Base-by-base conservation (phyloP, 1,284 basidiomycete species). In the Farysia itapuensis region DNA sequence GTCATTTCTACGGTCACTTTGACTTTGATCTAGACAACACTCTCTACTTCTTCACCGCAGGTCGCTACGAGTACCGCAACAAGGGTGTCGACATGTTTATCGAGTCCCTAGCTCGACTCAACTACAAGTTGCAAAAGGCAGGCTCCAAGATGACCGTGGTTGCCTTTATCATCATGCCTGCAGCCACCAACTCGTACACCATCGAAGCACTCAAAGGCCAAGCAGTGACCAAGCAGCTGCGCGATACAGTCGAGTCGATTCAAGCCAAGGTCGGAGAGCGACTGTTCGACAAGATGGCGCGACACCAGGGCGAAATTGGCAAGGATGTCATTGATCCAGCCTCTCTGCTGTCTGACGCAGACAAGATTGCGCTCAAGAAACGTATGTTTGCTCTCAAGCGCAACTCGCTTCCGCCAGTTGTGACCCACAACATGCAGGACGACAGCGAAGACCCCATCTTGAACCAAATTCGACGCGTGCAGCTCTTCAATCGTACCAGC, bases 81-180 rank as follows among this genome's bases (percentile, higher is more conserved):
- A 98, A 98, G 82, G 94, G 94, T 67, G 91, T 96, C 32, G 94
- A 98, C 78, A 95, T 98, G 92, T 98, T 96, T 78, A 93, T 98
- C 72, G 94, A 98, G 80, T 85, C 88, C 21, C 84, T 98, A 45
- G 93, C 94, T 22, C 65, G 73, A 34, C 61, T 67, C 53, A 97
- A 97, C 79, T 85, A 87, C 77, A 86, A 85, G 22, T 82, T 97
- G 30, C 87, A 95, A 79, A 85, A 89, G 77, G 81, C 86, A 35
- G 85, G 83, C 7, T 86, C 86, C 22, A 87, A 85, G 74, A 82
- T 81, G 37, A 96, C 94, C 11, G 86, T 97, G 34, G 90, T 98
- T 20, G 94, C 94, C 0, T 98, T 98, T 81, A 91, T 98, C 79
- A 97, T 98, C 79, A 94, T 95, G 90, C 94, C 94, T 20, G 94